Base-by-base conservation (phyloP, 202 grass and related monocot species). In the Setaria italica region DNA sequence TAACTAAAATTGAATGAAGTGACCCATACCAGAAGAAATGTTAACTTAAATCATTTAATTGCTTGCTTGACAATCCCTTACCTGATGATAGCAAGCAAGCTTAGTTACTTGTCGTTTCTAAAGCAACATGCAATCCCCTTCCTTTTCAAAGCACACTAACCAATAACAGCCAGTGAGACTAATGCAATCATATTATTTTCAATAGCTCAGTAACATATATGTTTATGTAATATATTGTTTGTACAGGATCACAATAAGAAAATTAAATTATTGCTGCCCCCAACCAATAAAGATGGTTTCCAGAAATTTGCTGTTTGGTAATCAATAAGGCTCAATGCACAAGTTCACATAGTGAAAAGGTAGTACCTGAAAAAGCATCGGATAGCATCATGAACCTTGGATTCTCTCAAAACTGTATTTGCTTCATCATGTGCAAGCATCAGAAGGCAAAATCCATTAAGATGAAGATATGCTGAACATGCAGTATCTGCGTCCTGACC, bases 391-490 rank as follows among this genome's bases (percentile, higher is more conserved):
- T 87, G 86, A 57, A 87, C 87, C 77, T 92, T 95, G 76, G 87
- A 91, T 79, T 95, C 91, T 90, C 85, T 99, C 71, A 95, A 82
- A 77, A 85, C 80, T 60, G 79, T 82, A 83, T 94, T 90, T 77
- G 88, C 88, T 90, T 90, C 90, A 80, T 85, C 85, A 62, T 87
- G 87, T 64, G 93, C 91, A 76, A 90, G 93, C 83, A 92, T 74
- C 75, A 99, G 76, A 80, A 95, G 79, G 88, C 91, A 99, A 91
- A 94, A 99, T 86, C 96, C 96, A 79, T 85, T 88, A 62, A 99
- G 93, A 91, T 99, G 96, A 62, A 92, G 78, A 20, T 48, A 83
- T 77, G 91, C 84, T 89, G 79, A 91, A 76, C 84, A 88, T 79
- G 86, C 88, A 74, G 66, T 87, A 70, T 99, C 89, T 76, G 69